Conservation (phyloP, 148 eudicot genomes). For the Rhododendron williamsianum region DNA sequence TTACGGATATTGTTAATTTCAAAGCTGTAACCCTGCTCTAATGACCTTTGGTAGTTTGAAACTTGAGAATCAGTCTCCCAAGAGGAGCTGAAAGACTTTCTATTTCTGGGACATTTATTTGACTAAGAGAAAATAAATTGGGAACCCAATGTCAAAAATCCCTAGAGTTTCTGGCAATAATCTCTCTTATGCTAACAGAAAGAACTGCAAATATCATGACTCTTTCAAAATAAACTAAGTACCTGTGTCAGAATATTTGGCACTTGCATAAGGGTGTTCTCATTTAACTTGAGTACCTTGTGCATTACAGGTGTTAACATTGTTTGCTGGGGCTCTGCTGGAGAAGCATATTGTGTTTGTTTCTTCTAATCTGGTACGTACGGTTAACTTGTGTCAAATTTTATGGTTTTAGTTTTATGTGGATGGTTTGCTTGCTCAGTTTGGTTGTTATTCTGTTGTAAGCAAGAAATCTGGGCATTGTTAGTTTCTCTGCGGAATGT, state of each 20-base stretch:
- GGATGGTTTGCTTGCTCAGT: neutral
- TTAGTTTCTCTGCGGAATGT: neutral
- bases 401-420: conserved; percentile 8
- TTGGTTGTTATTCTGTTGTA: neutral
- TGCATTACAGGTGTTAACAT: conserved; percentile 65
- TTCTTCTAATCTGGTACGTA: conserved; percentile 85
- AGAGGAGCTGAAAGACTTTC: neutral
- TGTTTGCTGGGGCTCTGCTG: conserved; percentile 82
- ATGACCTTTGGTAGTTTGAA: neutral
- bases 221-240: neutral
- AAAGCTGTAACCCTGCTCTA: neutral
- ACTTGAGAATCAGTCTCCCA: neutral
- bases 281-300: conserved; percentile 1
- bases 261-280: neutral
- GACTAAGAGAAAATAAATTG: neutral
- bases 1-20: neutral
- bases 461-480: neutral
- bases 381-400: conserved; percentile 7
- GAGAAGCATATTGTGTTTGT: conserved; percentile 87
- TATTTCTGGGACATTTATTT: neutral
- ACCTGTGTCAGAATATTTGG: neutral
- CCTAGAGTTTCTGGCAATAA: neutral
- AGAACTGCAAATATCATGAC: neutral
- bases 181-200: neutral
- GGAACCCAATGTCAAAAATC: neutral